Evolutionary conservation across 2,329 filamentous ascomycete genomes (phyloP).

Genomic region (Plectosphaerella plurivora): DNA sequence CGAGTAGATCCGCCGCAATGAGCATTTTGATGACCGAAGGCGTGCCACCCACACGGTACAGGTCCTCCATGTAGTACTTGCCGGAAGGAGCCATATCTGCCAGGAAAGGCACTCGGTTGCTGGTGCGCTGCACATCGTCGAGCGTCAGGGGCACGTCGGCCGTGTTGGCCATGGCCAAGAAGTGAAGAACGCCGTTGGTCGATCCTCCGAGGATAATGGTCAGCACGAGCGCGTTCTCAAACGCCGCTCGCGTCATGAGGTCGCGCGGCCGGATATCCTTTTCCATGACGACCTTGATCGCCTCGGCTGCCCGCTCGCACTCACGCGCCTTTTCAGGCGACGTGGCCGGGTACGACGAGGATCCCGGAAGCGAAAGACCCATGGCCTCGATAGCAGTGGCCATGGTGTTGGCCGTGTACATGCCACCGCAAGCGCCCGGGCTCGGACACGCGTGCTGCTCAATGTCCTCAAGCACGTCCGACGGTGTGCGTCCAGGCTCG

Average conservation of each 20-base stretch:
- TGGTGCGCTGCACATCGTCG: conserved; percentile 78
- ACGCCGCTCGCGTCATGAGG: conserved; percentile 72
- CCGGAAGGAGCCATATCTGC: conserved; percentile 82
- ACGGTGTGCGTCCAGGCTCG: conserved; percentile 60
- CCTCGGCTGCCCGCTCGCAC: conserved; percentile 74
- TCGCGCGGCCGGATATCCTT: conserved; percentile 77
- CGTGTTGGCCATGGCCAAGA: conserved; percentile 85
- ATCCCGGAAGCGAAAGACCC: conserved; percentile 77
- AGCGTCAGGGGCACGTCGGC: conserved; percentile 73
- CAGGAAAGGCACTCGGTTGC: conserved; percentile 79
- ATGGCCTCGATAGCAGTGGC: conserved; percentile 86
- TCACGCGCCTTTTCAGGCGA: conserved; percentile 83
- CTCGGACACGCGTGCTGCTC: conserved; percentile 68
- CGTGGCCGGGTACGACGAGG: conserved; percentile 75
- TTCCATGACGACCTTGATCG: conserved; percentile 76
- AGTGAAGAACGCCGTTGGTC: conserved; percentile 84
- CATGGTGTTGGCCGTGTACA: conserved; percentile 96
- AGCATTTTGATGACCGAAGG: conserved; percentile 83
- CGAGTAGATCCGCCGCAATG: conserved; percentile 68
- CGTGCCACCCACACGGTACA: conserved; percentile 81
- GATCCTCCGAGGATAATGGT: conserved; percentile 90
- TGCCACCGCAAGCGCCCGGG: conserved; percentile 70
- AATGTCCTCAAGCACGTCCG: conserved; percentile 80
- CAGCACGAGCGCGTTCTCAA: conserved; percentile 85
- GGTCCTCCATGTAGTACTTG: conserved; percentile 81